phyloP scores from a whole-genome alignment of 2,329 filamentous ascomycete species.

The Cladophialophora yegresii region DNA sequence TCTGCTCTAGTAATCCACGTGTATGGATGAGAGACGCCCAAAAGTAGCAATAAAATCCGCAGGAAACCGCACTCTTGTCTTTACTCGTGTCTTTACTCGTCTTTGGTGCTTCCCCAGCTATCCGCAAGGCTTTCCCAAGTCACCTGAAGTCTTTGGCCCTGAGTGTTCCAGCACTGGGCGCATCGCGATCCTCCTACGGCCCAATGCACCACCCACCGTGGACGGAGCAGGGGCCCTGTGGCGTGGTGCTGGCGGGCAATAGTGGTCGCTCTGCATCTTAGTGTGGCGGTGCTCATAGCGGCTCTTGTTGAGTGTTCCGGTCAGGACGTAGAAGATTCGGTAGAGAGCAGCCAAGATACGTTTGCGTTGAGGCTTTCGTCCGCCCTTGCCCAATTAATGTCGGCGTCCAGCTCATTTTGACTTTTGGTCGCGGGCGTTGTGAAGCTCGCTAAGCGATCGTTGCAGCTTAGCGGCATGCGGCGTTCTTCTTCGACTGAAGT shows the following conservation, averaged over 20 bases:
- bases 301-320: neutral
- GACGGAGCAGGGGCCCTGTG: neutral
- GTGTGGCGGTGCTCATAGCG: neutral
- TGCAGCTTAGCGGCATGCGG: conserved; percentile 14
- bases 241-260: neutral
- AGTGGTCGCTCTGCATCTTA: neutral
- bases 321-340: conserved; percentile 1
- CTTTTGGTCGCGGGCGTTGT: conserved; percentile 14
- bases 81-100: neutral
- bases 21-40: neutral
- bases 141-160: neutral
- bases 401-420: conserved; percentile 14
- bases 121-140: neutral
- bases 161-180: neutral
- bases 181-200: neutral
- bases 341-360: conserved; percentile 5
- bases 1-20: neutral
- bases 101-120: neutral
- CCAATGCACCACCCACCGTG: neutral
- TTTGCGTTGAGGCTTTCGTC: conserved; percentile 1
- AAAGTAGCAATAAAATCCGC: neutral
- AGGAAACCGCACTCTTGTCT: neutral
- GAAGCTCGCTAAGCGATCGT: conserved; percentile 15
- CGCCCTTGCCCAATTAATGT: conserved; percentile 7
- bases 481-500: conserved; percentile 15